Percentiles rank a stretch among this genome's conserved stretches.
Conservation (phyloP, 1,284 basidiomycete species). For the Schizophyllum amplum region DNA sequence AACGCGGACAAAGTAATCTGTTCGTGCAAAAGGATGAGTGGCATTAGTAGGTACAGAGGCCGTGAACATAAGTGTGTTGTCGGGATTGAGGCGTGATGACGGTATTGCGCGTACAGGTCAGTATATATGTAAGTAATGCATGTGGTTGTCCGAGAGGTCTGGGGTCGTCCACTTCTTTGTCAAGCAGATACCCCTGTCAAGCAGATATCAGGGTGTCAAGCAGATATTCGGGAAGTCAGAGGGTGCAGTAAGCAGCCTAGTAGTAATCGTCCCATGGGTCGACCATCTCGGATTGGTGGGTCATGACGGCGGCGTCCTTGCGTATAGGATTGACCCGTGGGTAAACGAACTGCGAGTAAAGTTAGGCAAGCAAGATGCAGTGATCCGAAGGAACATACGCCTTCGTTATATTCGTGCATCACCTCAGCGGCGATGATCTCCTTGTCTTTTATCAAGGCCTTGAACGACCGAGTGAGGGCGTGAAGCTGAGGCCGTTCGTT, state of each 20-base stretch:
- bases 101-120: too few species aligned
- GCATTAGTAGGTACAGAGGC: too few species aligned
- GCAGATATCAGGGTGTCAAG: neutral
- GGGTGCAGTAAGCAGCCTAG: neutral
- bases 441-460: constrained; percentile 64
- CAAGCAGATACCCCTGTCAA: too few species aligned
- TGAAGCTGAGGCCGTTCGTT: constrained; percentile 32
- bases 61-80: too few species aligned
- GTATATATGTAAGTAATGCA: too few species aligned
- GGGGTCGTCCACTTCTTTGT: too few species aligned
- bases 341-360: constrained; percentile 60
- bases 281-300: constrained; percentile 73
- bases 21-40: too few species aligned
- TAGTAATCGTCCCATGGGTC: constrained; percentile 39
- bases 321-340: constrained; percentile 70
- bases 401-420: constrained; percentile 80
- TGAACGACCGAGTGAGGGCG: constrained; percentile 46
- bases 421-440: constrained; percentile 73
- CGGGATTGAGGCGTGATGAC: too few species aligned
- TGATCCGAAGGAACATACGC: constrained; percentile 34
- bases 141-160: too few species aligned
- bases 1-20: too few species aligned
- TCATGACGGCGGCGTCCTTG: constrained; percentile 77
- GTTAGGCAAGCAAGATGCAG: constrained; percentile 1
- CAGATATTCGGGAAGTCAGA: too few species aligned